Conservation (phyloP, 768 basidiomycete species). For the Collybia sordida region DNA sequence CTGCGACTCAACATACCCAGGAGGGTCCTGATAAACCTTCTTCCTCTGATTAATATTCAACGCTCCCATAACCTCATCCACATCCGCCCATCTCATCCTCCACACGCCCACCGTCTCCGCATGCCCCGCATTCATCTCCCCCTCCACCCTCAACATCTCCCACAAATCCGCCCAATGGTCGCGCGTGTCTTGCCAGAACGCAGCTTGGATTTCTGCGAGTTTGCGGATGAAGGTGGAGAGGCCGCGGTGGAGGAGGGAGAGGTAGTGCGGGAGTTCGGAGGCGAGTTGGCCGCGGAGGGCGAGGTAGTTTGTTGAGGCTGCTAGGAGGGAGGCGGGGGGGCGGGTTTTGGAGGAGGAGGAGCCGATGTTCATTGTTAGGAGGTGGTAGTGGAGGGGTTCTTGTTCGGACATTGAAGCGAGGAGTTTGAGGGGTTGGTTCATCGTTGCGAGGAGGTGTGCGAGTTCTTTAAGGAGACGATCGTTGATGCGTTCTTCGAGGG, state of each 20-base stretch:
- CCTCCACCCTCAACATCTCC: slow-evolving; percentile 76
- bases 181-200: slow-evolving; percentile 59
- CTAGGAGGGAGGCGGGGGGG: slow-evolving; percentile 64
- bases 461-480: slow-evolving; percentile 58
- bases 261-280: slow-evolving; percentile 67
- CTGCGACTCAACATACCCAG: slow-evolving; percentile 15
- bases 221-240: slow-evolving; percentile 50
- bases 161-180: slow-evolving; percentile 80
- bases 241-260: slow-evolving; percentile 59
- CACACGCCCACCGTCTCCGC: slow-evolving; percentile 74
- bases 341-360: slow-evolving; percentile 59
- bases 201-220: slow-evolving; percentile 55
- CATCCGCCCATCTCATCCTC: slow-evolving; percentile 66
- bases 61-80: slow-evolving; percentile 46
- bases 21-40: slow-evolving; percentile 24
- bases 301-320: slow-evolving; percentile 75
- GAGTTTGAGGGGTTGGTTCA: slow-evolving; percentile 62
- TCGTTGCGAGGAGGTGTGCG: slow-evolving; percentile 54
- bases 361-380: slow-evolving; percentile 67
- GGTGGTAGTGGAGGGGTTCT: slow-evolving; percentile 68
- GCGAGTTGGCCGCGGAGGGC: slow-evolving; percentile 73
- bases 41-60: slow-evolving; percentile 30
- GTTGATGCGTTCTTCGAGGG: slow-evolving; percentile 54
- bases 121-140: slow-evolving; percentile 63
- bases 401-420: slow-evolving; percentile 73